phyloP scores from a whole-genome alignment of 2,329 filamentous ascomycete genomes.

The Achaetomium macrosporum region DNA sequence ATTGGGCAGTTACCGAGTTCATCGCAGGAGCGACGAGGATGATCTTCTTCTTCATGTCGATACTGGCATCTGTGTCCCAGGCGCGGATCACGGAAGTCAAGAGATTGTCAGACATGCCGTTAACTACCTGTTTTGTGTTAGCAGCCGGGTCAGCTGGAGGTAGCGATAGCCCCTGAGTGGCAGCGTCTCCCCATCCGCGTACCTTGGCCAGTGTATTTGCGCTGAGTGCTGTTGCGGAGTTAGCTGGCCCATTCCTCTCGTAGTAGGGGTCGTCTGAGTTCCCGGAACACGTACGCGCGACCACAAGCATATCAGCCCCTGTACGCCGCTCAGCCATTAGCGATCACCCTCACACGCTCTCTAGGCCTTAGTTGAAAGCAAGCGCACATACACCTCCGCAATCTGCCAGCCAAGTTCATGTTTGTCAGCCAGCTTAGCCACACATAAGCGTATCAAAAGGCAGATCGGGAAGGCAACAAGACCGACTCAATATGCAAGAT shows the following conservation, averaged over 20 bases:
- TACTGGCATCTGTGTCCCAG: conserved; percentile 62
- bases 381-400: conserved; percentile 17
- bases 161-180: neutral
- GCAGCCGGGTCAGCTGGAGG: neutral
- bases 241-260: neutral
- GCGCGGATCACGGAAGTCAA: conserved; percentile 68
- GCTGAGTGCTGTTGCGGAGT: conserved; percentile 46
- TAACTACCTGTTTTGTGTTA: conserved; percentile 43
- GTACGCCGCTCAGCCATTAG: neutral
- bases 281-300: conserved; percentile 18
- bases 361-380: neutral
- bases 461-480: neutral
- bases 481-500: conserved; percentile 81
- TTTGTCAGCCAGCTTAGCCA: neutral
- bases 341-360: neutral
- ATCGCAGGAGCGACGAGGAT: conserved; percentile 54
- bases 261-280: too few species aligned
- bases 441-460: neutral
- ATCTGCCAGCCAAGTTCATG: neutral
- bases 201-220: conserved; percentile 80
- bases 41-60: conserved; percentile 23
- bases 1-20: conserved; percentile 54
- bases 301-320: conserved; percentile 25
- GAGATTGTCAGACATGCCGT: conserved; percentile 72
- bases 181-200: neutral